A percentile compares a stretch with the other conserved stretches of the same genome.
These are phyloP conservation scores for Colletotrichum agaves DNA, from an alignment of 2,329 filamentous ascomycete species.

Conservation along the genomic window DNA sequence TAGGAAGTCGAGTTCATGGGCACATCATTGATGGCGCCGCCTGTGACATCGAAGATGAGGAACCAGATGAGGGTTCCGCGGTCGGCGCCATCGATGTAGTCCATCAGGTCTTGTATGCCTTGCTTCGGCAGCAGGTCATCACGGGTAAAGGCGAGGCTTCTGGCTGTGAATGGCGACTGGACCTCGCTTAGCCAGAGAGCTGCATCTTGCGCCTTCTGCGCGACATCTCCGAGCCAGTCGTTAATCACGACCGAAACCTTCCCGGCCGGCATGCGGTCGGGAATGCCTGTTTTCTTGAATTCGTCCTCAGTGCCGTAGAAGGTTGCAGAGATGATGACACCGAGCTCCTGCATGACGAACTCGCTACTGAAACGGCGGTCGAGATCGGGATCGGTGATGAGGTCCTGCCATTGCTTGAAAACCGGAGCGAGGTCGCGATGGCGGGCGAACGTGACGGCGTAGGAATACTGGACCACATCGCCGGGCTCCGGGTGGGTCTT, in stretches of 20 bases:
- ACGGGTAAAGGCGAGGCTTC: constrained; percentile 64
- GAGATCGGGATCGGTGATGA: constrained; percentile 64
- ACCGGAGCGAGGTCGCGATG: constrained; percentile 58
- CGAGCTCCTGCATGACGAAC: constrained; percentile 64
- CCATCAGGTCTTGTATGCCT: constrained; percentile 61
- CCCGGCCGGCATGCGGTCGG: constrained; percentile 55
- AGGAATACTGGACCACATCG: constrained; percentile 68
- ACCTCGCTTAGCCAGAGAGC: constrained; percentile 59
- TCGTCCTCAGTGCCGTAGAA: constrained; percentile 70
- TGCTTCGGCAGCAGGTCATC: constrained; percentile 59
- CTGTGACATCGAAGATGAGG: constrained; percentile 70
- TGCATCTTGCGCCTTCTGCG: constrained; percentile 61
- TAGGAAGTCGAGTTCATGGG: constrained; percentile 68
- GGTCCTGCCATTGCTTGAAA: constrained; percentile 68
- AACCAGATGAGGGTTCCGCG: constrained; percentile 68
- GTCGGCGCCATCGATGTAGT: constrained; percentile 60
- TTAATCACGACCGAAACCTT: constrained; percentile 57
- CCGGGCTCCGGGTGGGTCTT: constrained; percentile 66
- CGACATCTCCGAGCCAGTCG: constrained; percentile 72
- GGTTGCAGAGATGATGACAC: constrained; percentile 67
- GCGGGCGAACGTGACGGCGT: constrained; percentile 61
- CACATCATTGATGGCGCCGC: constrained; percentile 68
- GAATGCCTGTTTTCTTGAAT: constrained; percentile 62
- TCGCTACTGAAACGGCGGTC: constrained; percentile 68
- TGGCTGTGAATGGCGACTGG: constrained; percentile 64